Evolutionary conservation across 306 rosid species (phyloP).

Genomic region (Malus orientalis): DNA sequence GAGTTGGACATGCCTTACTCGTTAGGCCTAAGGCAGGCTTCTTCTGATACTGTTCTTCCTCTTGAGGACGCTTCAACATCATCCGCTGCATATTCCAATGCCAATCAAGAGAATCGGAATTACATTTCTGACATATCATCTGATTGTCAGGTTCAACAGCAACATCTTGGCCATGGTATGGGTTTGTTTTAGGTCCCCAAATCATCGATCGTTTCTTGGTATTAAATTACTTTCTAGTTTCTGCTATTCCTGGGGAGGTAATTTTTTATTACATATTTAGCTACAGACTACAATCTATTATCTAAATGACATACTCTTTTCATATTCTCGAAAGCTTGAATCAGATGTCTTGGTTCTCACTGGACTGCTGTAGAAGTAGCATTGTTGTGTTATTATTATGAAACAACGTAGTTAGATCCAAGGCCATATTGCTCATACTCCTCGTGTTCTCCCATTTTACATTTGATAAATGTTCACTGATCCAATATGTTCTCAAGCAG

Average conservation of each 20-base stretch:
- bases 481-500: background rate
- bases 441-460: background rate
- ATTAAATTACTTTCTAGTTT: background rate
- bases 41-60: conserved; percentile 7
- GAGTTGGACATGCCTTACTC: background rate
- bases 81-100: conserved; percentile 7
- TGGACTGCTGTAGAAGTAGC: background rate
- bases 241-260: background rate
- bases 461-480: background rate
- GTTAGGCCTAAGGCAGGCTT: background rate
- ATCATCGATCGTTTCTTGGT: background rate
- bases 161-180: conserved; percentile 21
- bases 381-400: background rate
- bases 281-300: background rate
- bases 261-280: background rate
- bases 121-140: conserved; percentile 8
- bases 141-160: conserved; percentile 16
- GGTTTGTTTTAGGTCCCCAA: background rate
- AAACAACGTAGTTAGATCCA: background rate
- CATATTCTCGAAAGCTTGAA: background rate
- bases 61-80: conserved; percentile 13
- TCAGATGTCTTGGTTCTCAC: background rate
- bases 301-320: background rate
- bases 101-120: conserved; percentile 12
- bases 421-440: background rate